phyloP scores from a whole-genome alignment of 176 grass and related monocot species.

The Dactylis glomerata region DNA sequence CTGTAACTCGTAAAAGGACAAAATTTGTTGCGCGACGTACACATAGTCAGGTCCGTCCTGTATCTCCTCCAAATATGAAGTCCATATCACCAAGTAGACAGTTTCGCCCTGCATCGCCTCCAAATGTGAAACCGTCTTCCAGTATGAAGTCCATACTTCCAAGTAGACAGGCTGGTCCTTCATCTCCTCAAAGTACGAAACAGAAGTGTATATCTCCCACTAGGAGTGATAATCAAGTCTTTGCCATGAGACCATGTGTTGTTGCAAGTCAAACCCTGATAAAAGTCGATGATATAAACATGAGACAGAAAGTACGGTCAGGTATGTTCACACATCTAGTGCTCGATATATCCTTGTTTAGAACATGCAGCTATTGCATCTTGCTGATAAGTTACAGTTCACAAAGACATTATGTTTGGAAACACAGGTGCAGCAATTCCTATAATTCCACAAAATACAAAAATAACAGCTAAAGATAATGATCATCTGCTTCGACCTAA shows the following conservation, averaged over 20 bases:
- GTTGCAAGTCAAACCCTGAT: not conserved
- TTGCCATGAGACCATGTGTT: not conserved
- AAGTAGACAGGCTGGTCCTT: not conserved
- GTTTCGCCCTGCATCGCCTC: not conserved
- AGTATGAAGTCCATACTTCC: not conserved
- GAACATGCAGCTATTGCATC: not conserved
- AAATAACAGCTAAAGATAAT: not conserved
- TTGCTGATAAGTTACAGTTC: not conserved
- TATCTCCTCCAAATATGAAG: not conserved
- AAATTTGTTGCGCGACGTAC: not conserved
- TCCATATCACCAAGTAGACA: not conserved
- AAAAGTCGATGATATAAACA: constrained; percentile 10
- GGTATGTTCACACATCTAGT: constrained; percentile 17
- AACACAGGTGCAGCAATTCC: not conserved
- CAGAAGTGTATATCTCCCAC: not conserved
- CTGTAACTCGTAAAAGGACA: not conserved
- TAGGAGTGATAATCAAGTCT: constrained; percentile 1
- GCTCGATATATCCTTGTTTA: not conserved
- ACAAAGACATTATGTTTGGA: not conserved
- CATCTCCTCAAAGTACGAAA: constrained; percentile 19
- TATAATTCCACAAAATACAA: not conserved
- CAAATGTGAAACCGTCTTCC: not conserved
- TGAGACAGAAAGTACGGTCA: not conserved
- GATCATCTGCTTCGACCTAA: not conserved
- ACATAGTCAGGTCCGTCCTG: not conserved